These are phyloP conservation scores for Solanum gandarillasii DNA, from an alignment of 257 asterid species.

Conservation along the genomic window DNA sequence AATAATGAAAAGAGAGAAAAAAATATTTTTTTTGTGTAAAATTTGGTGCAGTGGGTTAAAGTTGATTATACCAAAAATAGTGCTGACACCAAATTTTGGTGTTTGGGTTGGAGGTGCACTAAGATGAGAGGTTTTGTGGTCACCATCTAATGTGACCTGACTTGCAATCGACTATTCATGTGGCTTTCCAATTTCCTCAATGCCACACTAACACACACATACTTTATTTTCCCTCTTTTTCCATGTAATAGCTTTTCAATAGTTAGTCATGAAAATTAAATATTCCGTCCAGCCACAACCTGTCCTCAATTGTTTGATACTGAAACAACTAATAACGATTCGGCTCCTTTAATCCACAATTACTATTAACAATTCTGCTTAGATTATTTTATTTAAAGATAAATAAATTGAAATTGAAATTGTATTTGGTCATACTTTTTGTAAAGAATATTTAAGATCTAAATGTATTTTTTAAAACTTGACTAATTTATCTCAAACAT, in stretches of 20 bases:
- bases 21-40: no score
- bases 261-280: neutral
- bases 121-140: neutral
- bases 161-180: neutral
- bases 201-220: neutral
- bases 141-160: neutral
- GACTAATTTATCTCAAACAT: neutral
- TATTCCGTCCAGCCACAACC: neutral
- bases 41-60: rapidly evolving
- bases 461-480: neutral
- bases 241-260: neutral
- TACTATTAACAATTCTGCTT: neutral
- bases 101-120: no score
- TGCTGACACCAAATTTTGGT: no score
- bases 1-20: no score
- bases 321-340: neutral
- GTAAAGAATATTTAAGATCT: no score
- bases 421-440: no score
- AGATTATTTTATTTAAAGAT: no score
- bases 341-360: neutral
- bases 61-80: no score
- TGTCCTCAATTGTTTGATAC: neutral
- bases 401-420: no score
- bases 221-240: neutral
- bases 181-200: neutral